Evolutionary conservation across 2,329 filamentous ascomycete genomes (phyloP).

Genomic region (Cytospora piceicola): DNA sequence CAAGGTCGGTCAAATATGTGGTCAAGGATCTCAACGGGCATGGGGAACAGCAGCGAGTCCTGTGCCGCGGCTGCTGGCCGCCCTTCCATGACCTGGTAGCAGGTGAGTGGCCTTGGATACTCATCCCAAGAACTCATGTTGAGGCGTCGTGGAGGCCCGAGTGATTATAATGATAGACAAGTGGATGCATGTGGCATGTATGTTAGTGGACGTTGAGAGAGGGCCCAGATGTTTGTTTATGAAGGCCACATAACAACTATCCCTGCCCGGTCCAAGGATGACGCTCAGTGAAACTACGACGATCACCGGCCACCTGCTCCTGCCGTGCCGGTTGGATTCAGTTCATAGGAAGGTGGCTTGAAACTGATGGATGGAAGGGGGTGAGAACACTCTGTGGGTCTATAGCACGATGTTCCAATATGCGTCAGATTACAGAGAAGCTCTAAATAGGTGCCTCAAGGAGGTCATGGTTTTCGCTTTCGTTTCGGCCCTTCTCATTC

Average conservation of each 20-base stretch:
- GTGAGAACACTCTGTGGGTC: neutral
- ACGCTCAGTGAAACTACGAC: neutral
- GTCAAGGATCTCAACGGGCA: neutral
- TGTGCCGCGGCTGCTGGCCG: neutral
- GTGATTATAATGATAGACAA: no score
- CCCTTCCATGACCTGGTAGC: neutral
- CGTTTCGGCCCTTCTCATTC: conserved; percentile 3
- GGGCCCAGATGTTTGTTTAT: no score
- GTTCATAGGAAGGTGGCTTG: neutral
- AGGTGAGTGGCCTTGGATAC: neutral
- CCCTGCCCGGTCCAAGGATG: neutral
- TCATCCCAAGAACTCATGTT: no score
- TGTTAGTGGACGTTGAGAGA: no score
- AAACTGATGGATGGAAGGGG: no score
- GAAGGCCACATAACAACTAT: no score
- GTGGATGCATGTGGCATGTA: no score
- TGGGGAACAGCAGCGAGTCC: neutral
- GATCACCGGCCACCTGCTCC: neutral
- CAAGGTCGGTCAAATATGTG: neutral
- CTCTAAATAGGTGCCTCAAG: conserved; percentile 28
- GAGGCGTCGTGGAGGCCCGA: no score
- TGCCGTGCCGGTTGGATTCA: neutral
- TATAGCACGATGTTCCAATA: conserved; percentile 7
- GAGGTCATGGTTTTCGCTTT: conserved; percentile 21
- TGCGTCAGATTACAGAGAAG: conserved; percentile 27